Percentiles rank a stretch among this genome's conserved stretches.
Conservation (phyloP, 163 green algal species). For the Coccomyxa subellipsoidea region DNA sequence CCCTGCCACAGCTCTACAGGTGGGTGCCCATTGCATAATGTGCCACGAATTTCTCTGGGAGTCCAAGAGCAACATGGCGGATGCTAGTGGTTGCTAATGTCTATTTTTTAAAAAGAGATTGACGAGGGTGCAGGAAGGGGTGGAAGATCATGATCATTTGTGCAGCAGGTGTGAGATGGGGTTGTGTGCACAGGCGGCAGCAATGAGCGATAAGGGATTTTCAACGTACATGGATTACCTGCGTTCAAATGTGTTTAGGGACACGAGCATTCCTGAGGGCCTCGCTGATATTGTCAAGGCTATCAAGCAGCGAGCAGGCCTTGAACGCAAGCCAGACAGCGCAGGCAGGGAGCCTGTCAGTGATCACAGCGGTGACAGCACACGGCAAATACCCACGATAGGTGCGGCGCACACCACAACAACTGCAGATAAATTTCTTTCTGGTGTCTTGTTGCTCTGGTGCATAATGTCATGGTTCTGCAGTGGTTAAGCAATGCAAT, state of each 20-base stretch:
- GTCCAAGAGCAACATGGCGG: no score
- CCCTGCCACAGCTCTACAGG: background rate
- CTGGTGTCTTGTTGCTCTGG: background rate
- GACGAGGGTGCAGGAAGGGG: no score
- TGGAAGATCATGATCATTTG: no score
- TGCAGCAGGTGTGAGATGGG: background rate
- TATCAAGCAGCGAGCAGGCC: background rate
- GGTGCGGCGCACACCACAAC: background rate
- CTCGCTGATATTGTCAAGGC: background rate
- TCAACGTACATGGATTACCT: background rate
- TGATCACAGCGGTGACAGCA: background rate
- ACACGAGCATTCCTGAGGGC: background rate
- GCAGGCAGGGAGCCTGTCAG: background rate
- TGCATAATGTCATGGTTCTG: background rate
- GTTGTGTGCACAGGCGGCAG: background rate
- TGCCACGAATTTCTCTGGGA: no score
- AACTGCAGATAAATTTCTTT: background rate
- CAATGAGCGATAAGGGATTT: background rate
- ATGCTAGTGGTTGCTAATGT: no score
- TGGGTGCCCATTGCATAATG: background rate
- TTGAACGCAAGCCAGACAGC: background rate
- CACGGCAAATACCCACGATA: background rate
- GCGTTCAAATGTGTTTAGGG: background rate
- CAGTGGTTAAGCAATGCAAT: background rate
- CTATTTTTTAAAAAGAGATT: no score